Evolutionary conservation across 2,329 filamentous ascomycete genomes (phyloP).

Genomic region (Cylindrodendrum hubeiense): DNA sequence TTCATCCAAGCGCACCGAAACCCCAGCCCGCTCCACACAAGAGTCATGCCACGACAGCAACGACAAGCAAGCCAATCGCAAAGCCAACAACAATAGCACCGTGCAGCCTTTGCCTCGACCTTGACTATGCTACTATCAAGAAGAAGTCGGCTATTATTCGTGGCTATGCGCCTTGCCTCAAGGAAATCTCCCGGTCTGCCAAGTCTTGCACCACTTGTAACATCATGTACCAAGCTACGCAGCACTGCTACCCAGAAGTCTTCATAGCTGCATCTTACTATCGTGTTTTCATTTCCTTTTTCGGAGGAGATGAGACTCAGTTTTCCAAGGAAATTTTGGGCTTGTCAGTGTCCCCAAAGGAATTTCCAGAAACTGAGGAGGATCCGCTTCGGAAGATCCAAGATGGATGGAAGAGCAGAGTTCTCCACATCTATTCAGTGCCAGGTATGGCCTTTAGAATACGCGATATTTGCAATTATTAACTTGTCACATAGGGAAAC

Average conservation of each 20-base stretch:
- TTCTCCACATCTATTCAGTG: slow-evolving; percentile 23
- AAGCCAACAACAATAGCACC: neutral
- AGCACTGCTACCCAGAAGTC: slow-evolving; percentile 22
- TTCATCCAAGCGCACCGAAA: neutral
- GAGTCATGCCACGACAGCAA: neutral
- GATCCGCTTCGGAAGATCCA: slow-evolving; percentile 15
- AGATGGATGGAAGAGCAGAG: slow-evolving; percentile 17
- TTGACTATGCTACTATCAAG: slow-evolving; percentile 4
- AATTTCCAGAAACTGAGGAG: slow-evolving; percentile 12
- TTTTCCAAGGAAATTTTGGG: slow-evolving; percentile 6
- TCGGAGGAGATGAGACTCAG: slow-evolving; percentile 11
- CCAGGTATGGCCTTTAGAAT: neutral
- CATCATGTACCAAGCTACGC: slow-evolving; percentile 17
- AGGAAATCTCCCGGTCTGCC: slow-evolving; percentile 12
- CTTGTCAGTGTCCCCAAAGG: slow-evolving; percentile 21
- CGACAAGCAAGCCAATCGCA: neutral
- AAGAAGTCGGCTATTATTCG: neutral
- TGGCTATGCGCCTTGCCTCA: slow-evolving; percentile 9
- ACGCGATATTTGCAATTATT: too few relatives aligned
- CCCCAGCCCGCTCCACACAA: neutral
- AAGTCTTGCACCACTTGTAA: slow-evolving; percentile 6
- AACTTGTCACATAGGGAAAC: slow-evolving; percentile 2
- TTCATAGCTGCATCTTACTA: slow-evolving; percentile 5
- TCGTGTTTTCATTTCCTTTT: slow-evolving; percentile 16
- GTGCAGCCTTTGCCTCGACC: slow-evolving; percentile 9